A percentile compares a stretch with the other conserved stretches of the same genome.
Conservation (phyloP, 2,329 filamentous ascomycete genomes). For the Scorias spongiosa region DNA sequence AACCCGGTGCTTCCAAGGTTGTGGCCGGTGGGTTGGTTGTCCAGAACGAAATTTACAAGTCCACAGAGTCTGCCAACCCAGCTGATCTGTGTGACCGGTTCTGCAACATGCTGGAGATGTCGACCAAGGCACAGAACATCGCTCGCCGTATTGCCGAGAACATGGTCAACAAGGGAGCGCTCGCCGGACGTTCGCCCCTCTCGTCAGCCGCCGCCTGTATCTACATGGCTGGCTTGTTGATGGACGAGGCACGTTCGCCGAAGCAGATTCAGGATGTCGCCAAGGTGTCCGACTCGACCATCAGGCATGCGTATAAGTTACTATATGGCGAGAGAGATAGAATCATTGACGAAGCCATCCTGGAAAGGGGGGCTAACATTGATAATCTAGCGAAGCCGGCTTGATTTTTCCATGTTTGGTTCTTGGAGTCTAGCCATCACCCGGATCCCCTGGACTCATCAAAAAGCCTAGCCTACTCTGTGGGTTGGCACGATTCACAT, state of each 20-base stretch:
- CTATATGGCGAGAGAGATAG: constrained; percentile 60
- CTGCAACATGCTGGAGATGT: constrained; percentile 67
- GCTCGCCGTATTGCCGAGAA: constrained; percentile 64
- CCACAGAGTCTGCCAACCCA: constrained; percentile 17
- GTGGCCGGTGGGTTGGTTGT: constrained; percentile 32
- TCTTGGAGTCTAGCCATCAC: no score
- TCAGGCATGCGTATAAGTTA: constrained; percentile 87
- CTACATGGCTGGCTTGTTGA: constrained; percentile 83
- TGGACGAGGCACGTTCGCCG: constrained; percentile 63
- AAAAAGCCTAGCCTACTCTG: no score
- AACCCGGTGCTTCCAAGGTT: constrained; percentile 10
- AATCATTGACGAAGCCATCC: constrained; percentile 61
- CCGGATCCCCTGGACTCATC: no score
- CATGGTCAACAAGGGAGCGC: constrained; percentile 60
- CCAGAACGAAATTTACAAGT: constrained; percentile 14
- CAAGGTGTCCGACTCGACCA: constrained; percentile 90
- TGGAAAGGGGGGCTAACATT: constrained; percentile 46
- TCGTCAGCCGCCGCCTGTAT: constrained; percentile 92
- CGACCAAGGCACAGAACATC: constrained; percentile 63
- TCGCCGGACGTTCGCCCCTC: constrained; percentile 84
- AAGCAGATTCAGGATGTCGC: constrained; percentile 75
- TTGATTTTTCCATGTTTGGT: neutral
- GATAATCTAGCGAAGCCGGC: neutral
- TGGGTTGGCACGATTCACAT: no score
- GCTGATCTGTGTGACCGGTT: constrained; percentile 64